Conservation (phyloP, 2,329 filamentous ascomycete genomes). For the Fusarium humuli region DNA sequence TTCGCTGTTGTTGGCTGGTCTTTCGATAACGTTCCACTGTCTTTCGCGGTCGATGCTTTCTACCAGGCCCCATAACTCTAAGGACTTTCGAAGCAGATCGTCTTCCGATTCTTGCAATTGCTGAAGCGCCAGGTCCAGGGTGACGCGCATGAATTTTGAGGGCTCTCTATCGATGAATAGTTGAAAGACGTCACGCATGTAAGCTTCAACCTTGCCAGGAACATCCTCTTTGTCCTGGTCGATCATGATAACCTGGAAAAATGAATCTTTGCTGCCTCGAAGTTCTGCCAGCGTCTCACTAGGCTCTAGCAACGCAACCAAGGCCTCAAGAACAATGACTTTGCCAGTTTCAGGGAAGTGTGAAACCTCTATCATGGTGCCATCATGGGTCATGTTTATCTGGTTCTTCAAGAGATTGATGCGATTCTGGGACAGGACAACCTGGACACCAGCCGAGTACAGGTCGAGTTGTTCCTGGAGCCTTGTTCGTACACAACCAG, state of each 20-base stretch:
- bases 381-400: conserved; percentile 61
- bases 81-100: conserved; percentile 66
- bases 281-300: conserved; percentile 52
- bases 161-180: conserved; percentile 70
- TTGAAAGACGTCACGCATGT: conserved; percentile 68
- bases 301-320: conserved; percentile 51
- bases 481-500: conserved; percentile 71
- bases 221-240: conserved; percentile 72
- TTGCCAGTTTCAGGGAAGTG: conserved; percentile 67
- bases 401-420: conserved; percentile 67
- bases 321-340: conserved; percentile 54
- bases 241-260: conserved; percentile 63
- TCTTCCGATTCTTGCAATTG: conserved; percentile 62
- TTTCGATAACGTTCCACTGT: conserved; percentile 68
- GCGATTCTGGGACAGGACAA: conserved; percentile 69
- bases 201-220: conserved; percentile 67
- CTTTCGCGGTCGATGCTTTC: conserved; percentile 74
- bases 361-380: conserved; percentile 66
- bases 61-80: conserved; percentile 74
- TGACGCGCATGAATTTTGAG: conserved; percentile 69
- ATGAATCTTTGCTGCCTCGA: conserved; percentile 50
- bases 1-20: conserved; percentile 56
- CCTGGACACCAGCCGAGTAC: conserved; percentile 72
- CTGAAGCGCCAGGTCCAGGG: conserved; percentile 65
- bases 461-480: conserved; percentile 71